phyloP scores from a whole-genome alignment of 2,329 filamentous ascomycete species.

The Lojkania enalia region DNA sequence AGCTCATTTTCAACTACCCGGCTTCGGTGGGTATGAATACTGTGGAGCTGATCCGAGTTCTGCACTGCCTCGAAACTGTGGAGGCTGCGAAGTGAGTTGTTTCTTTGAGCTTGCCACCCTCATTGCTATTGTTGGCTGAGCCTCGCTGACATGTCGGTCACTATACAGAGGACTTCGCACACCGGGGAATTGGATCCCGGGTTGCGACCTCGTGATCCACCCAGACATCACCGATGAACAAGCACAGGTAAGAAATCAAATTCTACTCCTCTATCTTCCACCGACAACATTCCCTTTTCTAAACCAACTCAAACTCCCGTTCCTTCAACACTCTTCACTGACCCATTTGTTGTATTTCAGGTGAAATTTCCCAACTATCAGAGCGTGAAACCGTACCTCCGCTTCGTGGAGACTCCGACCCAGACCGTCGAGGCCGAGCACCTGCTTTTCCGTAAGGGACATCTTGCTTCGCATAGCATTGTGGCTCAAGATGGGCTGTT shows the following conservation, averaged over 20 bases:
- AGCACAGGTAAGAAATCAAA: neutral
- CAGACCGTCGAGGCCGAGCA: too few relatives aligned
- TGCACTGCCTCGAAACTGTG: neutral
- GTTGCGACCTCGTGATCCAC: neutral
- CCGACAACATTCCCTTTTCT: too few relatives aligned
- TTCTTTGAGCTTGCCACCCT: neutral
- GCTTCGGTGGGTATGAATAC: neutral
- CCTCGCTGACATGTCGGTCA: neutral
- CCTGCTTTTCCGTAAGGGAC: too few relatives aligned
- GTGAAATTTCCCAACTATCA: neutral
- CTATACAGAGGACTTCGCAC: neutral
- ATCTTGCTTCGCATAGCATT: too few relatives aligned
- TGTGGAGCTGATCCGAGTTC: neutral
- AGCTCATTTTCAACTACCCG: neutral
- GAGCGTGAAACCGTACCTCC: neutral
- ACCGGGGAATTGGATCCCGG: neutral
- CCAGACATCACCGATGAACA: neutral
- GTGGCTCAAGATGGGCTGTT: too few relatives aligned
- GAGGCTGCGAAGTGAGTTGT: neutral
- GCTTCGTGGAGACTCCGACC: too few relatives aligned
- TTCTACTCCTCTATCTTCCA: too few relatives aligned
- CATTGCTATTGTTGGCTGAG: too few relatives aligned
- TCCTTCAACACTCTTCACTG: neutral
- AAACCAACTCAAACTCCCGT: too few relatives aligned
- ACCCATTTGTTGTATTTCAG: neutral